Base-by-base conservation (phyloP, 2,329 filamentous ascomycete genomes). In the Fonsecaea pedrosoi region DNA sequence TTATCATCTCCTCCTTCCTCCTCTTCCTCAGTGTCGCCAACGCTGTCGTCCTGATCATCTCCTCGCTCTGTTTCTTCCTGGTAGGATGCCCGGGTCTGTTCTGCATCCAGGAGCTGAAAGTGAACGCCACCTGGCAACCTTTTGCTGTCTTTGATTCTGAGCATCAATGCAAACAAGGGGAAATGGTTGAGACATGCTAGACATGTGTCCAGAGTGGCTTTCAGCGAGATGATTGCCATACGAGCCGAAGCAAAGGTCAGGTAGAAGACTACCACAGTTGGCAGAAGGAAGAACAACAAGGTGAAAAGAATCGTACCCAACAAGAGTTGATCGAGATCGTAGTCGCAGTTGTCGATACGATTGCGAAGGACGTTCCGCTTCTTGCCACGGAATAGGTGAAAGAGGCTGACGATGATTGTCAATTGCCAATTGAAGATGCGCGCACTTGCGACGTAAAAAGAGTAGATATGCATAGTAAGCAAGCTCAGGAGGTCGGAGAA, bases 361-460 rank as follows among this genome's bases (percentile, higher is more conserved):
- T 97, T 97, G 69, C 96, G 91, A 25, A 99, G 86, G 15, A 99
- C 90, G 73, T 99, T 99, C 76, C 96, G 91, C 79, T 99, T 99
- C 82, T 97, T 98, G 66, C 95, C 96, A 37, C 94, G 92, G 77
- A 99, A 99, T 9, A 99, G 88, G 77, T 99, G 96, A 79, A 99
- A 99, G n/a, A 99, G 88, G 10, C 94, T 98, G 71, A 94, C 90
- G 71, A 99, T 90, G 69, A 99, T 98, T 3, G 91, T 96, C 68
- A 99, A 88, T 79, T 99, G 95, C 95, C 95, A 99, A 80, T 98
- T 93, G 79, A 94, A 99, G 74, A 99, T 98, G 60, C 95, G 90
- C 2, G 95, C 95, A 8, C 94, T 97, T 15, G 96, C 94, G 65
- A 98, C 90, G 78, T 99, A 99, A 78, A 99, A 99, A 1, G 91